Evolutionary conservation across 164 flowering plant species (phyloP), one percentile per base, ranked within the genome.

Genomic region (Magnolia sinica): DNA sequence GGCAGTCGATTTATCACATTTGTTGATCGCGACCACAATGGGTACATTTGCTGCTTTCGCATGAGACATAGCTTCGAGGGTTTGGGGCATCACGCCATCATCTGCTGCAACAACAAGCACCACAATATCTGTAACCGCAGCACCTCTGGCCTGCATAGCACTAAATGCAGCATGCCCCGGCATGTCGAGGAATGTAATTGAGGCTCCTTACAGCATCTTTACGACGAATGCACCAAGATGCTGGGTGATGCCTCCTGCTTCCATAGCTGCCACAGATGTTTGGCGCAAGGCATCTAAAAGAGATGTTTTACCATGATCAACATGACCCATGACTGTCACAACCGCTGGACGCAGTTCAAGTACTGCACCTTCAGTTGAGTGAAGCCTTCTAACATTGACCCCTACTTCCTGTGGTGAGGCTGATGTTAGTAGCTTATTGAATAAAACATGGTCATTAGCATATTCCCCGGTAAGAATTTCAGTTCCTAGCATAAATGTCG

Each of bases 141-240:
- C 99, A 72, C 98, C 99, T 82, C 99, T 86, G 63, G 96, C 96
- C 75, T 96, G 86, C 99, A 93, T 95, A 0, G 97, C 99, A 77
- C 98, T 92, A 80, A 95, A 95, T 55, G 99, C 99, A 45, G 97
- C 98, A 84, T 93, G 98, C 37, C 98, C 98, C 19, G 98, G 97
- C 14, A 98, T 95, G 80, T 95, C 98, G 19, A 95, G 92, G 80
- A 95, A 93, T 73, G 97, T 93, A 72, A 95, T 93, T 49, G 96
- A 85, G 59, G 98, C 89, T 64, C 97, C 97, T 8, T 94, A 91
- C 29, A 88, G 86, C 97, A 95, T 91, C 79, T 81, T 74, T 50
- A 95, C 97, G 58, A 91, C 91, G 82, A 93, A 95, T 19, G 98
- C 97, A 82, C 98, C 98, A 22, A 93, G 74, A 83, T 93, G 97